Base-by-base conservation (phyloP, 495 filamentous ascomycete species). In the Penicillium mononematosum region DNA sequence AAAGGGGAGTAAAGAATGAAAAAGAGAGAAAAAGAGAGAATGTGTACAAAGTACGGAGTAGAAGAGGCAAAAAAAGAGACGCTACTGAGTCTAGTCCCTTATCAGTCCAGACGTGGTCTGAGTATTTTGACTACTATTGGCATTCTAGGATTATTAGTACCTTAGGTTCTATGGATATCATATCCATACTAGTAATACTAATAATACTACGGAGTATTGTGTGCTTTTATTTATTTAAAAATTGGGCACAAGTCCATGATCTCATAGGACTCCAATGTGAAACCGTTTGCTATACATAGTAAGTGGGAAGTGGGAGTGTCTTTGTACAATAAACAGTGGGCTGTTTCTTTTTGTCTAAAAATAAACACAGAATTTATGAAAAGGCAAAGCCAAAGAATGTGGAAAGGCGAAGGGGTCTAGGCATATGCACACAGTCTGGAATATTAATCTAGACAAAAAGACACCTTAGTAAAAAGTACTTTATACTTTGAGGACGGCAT, bases 231-330 rank as follows among this genome's bases (percentile, higher is more conserved):
- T 25, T 25, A 25, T 25, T 25, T 25, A 25, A 25, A 9, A 1
- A 29, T 29, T 29, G 6, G 27, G 27, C 25, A 6, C 27, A 29
- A 9, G 0, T n/a, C n/a, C 36, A 52, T 54, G 43, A 45, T 46
- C 31, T 55, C 51, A 45, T 31, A 42, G 22, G 20, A 24, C 32
- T 10, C 31, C 42, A 51, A 59, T 55, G 63, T 68, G 65, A 68
- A 63, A 68, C 65, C 53, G 36, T 27, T 49, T 63, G 42, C 65
- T 68, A 68, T 60, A 45, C 58, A 63, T 68, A 66, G 62, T 25
- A 44, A 51, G 49, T 29, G 27, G 38, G 22, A n/a, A 14, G 29
- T 19, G 38, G 22, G 10, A 14, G 29, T 19, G 31, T 17, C 48
- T 62, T 36, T 46, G 47, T 31, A 19, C 32, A 36, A 36, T 19